Conservation (phyloP, 2,329 filamentous ascomycete genomes). For the Aspergillus persii region DNA sequence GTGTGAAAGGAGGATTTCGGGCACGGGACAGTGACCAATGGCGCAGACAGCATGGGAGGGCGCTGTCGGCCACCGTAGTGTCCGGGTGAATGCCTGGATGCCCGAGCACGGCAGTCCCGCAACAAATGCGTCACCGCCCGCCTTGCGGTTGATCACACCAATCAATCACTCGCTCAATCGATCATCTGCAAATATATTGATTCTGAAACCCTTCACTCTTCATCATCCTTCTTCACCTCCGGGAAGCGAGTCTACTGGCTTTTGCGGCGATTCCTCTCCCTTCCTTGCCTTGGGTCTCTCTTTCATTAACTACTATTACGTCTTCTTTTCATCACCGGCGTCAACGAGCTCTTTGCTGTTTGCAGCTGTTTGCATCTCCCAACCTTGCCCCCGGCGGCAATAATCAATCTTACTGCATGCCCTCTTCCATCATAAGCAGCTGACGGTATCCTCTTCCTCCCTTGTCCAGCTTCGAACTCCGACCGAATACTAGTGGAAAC, state of each 20-base stretch:
- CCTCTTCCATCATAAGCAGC: constrained; percentile 1
- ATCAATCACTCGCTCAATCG: background rate
- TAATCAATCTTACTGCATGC: constrained; percentile 3
- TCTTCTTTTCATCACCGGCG: background rate
- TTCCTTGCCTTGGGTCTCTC: background rate
- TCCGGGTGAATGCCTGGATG: background rate
- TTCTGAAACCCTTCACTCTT: background rate
- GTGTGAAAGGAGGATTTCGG: background rate
- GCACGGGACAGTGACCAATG: background rate
- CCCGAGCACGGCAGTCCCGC: background rate
- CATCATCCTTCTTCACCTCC: background rate
- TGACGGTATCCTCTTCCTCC: background rate
- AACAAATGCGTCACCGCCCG: constrained; percentile 17
- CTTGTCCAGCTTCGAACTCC: background rate
- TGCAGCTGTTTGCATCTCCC: constrained; percentile 33
- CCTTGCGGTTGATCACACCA: background rate
- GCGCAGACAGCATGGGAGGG: background rate
- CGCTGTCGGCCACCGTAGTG: background rate
- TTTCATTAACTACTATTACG: background rate
- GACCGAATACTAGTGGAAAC: background rate
- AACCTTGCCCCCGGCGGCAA: constrained; percentile 1
- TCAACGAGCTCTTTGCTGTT: constrained; percentile 19
- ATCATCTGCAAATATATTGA: background rate
- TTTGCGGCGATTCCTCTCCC: background rate
- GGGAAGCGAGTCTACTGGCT: background rate